Evolutionary conservation across 164 flowering plant genomes (phyloP).

Genomic region (Euptelea pleiosperma): DNA sequence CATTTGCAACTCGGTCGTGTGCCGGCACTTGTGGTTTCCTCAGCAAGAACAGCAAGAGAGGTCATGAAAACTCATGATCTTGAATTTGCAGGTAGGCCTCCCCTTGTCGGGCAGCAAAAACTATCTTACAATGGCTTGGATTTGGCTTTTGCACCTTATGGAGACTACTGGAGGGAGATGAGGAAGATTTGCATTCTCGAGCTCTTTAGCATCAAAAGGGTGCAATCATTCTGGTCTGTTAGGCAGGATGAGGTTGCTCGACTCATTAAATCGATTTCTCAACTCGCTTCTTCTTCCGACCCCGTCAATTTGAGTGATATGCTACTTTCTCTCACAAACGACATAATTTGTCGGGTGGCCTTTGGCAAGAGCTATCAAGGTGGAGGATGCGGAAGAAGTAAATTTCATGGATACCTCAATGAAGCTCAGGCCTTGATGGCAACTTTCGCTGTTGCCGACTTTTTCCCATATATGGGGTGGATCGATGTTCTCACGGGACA

Average conservation of each 20-base stretch:
- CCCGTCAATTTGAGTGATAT: conserved; percentile 16
- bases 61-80: conserved; percentile 20
- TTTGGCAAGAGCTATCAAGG: conserved; percentile 17
- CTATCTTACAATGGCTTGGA: conserved; percentile 13
- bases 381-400: background rate
- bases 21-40: conserved; percentile 22
- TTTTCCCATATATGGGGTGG: no score
- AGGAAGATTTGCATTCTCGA: no score
- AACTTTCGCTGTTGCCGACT: conserved; percentile 5
- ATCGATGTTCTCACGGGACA: conserved; percentile 16
- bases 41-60: conserved; percentile 18
- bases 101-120: background rate
- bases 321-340: conserved; percentile 12
- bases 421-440: conserved; percentile 12
- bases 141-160: conserved; percentile 23
- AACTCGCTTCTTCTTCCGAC: background rate
- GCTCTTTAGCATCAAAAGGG: no score
- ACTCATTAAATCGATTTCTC: conserved; percentile 9
- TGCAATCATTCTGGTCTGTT: conserved; percentile 10
- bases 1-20: conserved; percentile 17
- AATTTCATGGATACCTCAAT: conserved; percentile 3
- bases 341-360: conserved; percentile 17
- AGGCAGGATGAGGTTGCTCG: conserved; percentile 19
- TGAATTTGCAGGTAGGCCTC: conserved; percentile 11
- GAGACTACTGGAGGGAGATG: conserved; percentile 31